Conservation (phyloP, 2,329 filamentous ascomycete genomes). For the Xylariaceae sp. region DNA sequence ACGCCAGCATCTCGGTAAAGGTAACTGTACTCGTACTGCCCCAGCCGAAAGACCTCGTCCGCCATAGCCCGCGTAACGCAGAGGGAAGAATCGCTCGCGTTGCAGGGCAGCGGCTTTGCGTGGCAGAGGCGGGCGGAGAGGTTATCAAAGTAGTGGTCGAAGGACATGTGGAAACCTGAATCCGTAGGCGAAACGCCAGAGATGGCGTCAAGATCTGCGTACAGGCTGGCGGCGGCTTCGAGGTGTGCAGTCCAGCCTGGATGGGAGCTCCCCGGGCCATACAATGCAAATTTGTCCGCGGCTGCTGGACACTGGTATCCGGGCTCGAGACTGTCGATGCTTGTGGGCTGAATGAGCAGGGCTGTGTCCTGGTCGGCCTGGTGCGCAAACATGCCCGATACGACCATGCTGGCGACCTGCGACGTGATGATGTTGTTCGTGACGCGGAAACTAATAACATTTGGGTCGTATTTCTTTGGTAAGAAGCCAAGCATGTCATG, state of each 20-base stretch:
- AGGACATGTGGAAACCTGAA: constrained; percentile 62
- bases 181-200: constrained; percentile 59
- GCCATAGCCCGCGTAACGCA: constrained; percentile 63
- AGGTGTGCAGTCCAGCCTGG: constrained; percentile 63
- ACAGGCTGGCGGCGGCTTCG: constrained; percentile 50
- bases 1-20: constrained; percentile 64
- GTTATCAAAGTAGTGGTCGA: constrained; percentile 85
- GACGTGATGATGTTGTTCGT: constrained; percentile 81
- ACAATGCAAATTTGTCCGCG: constrained; percentile 36
- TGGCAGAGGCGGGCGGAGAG: constrained; percentile 77
- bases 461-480: constrained; percentile 44
- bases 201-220: constrained; percentile 58
- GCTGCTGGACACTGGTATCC: constrained; percentile 62
- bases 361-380: constrained; percentile 37
- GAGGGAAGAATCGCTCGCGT: constrained; percentile 40
- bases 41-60: constrained; percentile 69
- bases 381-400: constrained; percentile 61
- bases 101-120: constrained; percentile 67
- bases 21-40: constrained; percentile 76
- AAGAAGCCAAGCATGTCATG: constrained; percentile 65
- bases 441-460: constrained; percentile 61
- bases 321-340: constrained; percentile 71
- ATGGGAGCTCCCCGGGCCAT: constrained; percentile 40
- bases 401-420: constrained; percentile 72
- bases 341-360: constrained; percentile 48